phyloP scores from a whole-genome alignment of 1,139 yeast species.

The Magnusiomyces suaveolens region DNA sequence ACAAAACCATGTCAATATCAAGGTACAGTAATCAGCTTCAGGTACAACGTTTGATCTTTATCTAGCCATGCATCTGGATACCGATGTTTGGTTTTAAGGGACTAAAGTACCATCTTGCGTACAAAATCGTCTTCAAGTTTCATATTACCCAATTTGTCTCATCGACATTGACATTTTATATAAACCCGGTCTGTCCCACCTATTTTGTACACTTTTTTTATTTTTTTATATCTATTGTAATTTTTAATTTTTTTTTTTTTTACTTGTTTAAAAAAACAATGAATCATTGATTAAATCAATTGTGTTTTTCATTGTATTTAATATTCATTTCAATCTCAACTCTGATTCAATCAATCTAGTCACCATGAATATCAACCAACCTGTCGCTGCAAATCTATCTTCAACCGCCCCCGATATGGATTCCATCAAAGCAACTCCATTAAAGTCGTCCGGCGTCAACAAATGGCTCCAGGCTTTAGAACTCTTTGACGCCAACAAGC shows the following conservation, averaged over 20 bases:
- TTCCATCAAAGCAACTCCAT: not conserved
- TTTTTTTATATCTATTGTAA: not conserved
- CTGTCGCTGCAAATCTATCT: not conserved
- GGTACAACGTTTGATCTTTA: too few species aligned
- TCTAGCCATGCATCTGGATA: too few species aligned
- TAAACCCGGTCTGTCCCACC: not conserved
- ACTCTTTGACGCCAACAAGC: constrained; percentile 9
- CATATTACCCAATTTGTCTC: not conserved
- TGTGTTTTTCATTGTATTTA: too few species aligned
- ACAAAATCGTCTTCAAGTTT: not conserved
- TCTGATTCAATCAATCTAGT: not conserved
- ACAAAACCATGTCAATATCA: too few species aligned
- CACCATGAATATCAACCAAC: not conserved
- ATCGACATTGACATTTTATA: not conserved
- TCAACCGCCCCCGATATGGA: not conserved
- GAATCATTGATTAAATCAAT: not conserved
- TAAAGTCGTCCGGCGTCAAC: constrained; percentile 5
- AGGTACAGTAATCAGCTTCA: too few species aligned
- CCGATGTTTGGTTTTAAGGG: not conserved
- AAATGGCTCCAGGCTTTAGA: constrained; percentile 14
- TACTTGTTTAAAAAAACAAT: not conserved
- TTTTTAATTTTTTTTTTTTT: not conserved
- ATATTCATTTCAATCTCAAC: not conserved
- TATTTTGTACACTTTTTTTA: not conserved
- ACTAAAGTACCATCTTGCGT: not conserved